Conservation (phyloP, 345 rosid genomes). For the Eucalyptus regnans region DNA sequence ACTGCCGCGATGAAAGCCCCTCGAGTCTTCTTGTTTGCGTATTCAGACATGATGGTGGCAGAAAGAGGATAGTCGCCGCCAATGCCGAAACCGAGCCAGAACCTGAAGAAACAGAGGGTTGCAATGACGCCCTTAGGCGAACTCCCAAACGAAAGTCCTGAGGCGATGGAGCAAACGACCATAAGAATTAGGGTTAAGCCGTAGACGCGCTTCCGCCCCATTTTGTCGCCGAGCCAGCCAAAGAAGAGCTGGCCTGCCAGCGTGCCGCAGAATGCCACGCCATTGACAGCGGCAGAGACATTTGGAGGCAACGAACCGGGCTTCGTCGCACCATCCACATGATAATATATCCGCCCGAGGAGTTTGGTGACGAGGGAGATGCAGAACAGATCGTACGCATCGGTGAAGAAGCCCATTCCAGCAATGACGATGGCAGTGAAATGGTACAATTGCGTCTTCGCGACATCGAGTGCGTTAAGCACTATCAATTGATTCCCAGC, state of each 20-base stretch:
- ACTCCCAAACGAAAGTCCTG: constrained; percentile 48
- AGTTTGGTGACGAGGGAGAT: constrained; percentile 67
- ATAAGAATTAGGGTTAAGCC: constrained; percentile 57
- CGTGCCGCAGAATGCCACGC: constrained; percentile 71
- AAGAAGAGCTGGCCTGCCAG: constrained; percentile 71
- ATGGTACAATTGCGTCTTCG: constrained; percentile 54
- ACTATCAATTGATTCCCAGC: constrained; percentile 16
- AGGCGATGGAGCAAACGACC: constrained; percentile 44
- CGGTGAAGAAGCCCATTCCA: constrained; percentile 85
- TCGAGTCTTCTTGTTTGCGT: constrained; percentile 65
- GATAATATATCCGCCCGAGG: constrained; percentile 62
- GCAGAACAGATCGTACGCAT: constrained; percentile 72
- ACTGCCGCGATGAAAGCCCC: constrained; percentile 70
- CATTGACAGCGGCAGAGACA: constrained; percentile 52
- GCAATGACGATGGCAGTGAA: constrained; percentile 53
- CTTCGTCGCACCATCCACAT: constrained; percentile 19
- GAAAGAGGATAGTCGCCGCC: constrained; percentile 88
- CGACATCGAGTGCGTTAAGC: constrained; percentile 49
- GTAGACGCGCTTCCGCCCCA: constrained; percentile 59
- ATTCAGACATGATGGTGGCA: constrained; percentile 85
- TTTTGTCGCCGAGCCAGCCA: constrained; percentile 79
- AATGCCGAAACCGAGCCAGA: constrained; percentile 85
- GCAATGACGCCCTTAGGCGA: constrained; percentile 30
- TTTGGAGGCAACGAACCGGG: constrained; percentile 53
- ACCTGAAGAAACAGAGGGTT: constrained; percentile 70